Percentiles rank a stretch among this genome's conserved stretches.
phyloP scores from a whole-genome alignment of 169 alveolate genomes.

The Plasmodium inui region DNA sequence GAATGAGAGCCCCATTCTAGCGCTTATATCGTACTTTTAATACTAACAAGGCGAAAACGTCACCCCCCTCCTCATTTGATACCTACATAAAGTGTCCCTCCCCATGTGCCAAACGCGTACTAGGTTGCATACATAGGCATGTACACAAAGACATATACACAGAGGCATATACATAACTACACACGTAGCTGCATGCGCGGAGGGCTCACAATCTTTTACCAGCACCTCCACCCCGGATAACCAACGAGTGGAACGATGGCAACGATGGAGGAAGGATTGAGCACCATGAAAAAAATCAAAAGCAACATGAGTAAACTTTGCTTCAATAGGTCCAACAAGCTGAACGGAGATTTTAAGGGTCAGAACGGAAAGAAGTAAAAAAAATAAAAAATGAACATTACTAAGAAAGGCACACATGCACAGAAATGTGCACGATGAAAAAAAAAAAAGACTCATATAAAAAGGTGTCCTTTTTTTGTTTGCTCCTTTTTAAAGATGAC shows the following conservation, averaged over 20 bases:
- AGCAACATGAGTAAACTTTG: slow-evolving; percentile 61
- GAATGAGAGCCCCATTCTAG: background rate
- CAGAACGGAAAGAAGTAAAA: slow-evolving; percentile 13
- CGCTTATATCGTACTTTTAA: background rate
- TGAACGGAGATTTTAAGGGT: slow-evolving; percentile 73
- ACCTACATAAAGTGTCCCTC: background rate
- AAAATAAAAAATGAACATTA: background rate
- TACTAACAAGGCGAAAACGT: background rate
- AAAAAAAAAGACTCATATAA: background rate
- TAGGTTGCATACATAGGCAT: background rate
- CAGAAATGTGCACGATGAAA: background rate
- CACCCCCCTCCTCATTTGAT: background rate
- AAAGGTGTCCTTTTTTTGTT: background rate
- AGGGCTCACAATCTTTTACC: background rate
- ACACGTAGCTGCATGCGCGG: background rate
- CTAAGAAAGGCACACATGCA: background rate
- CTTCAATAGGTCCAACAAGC: slow-evolving; percentile 54
- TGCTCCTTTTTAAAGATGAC: slow-evolving; percentile 44
- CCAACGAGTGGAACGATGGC: background rate
- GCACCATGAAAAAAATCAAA: slow-evolving; percentile 50
- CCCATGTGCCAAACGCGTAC: background rate
- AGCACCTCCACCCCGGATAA: background rate
- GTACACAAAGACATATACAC: background rate
- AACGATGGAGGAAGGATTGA: slow-evolving; percentile 46
- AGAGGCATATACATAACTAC: background rate